A percentile compares a stretch with the other conserved stretches of the same genome.
Evolutionary conservation across 2,329 filamentous ascomycete genomes (phyloP).

Genomic region (Teratosphaeria destructans): DNA sequence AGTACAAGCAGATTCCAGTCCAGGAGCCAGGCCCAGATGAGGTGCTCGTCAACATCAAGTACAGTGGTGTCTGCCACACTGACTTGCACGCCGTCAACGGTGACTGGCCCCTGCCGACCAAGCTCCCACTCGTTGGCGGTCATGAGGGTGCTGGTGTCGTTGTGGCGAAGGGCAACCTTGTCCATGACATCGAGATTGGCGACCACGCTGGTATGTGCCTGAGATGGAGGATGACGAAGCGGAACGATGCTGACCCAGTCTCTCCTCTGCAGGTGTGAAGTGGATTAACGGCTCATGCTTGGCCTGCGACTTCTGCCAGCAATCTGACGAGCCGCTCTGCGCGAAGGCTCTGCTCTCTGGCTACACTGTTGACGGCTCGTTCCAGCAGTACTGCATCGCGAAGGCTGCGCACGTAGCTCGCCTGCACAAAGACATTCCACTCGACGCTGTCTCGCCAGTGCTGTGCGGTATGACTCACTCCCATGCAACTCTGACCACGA

Average conservation of each 20-base stretch:
- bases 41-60: slow-evolving; percentile 85
- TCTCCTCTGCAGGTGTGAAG: slow-evolving; percentile 77
- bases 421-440: slow-evolving; percentile 64
- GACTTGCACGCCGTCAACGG: slow-evolving; percentile 71
- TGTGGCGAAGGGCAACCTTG: slow-evolving; percentile 67
- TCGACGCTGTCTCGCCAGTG: slow-evolving; percentile 69
- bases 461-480: slow-evolving; percentile 31
- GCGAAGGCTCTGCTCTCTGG: slow-evolving; percentile 64
- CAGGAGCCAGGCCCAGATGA: slow-evolving; percentile 74
- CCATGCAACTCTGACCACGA: background rate
- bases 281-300: slow-evolving; percentile 89
- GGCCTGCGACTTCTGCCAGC: slow-evolving; percentile 71
- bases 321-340: slow-evolving; percentile 76
- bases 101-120: slow-evolving; percentile 78
- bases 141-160: slow-evolving; percentile 71
- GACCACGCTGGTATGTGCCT: background rate
- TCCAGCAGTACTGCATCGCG: slow-evolving; percentile 85
- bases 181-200: slow-evolving; percentile 60
- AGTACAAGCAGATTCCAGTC: slow-evolving; percentile 75
- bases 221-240: background rate
- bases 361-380: slow-evolving; percentile 85
- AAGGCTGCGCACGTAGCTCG: slow-evolving; percentile 78
- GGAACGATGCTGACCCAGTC: slow-evolving; percentile 28
- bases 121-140: slow-evolving; percentile 77
- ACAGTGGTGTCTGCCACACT: slow-evolving; percentile 83